Percentiles rank a stretch among this genome's conserved stretches.
Conservation (phyloP, 163 green algal species). For the Chloromonas sp. region DNA sequence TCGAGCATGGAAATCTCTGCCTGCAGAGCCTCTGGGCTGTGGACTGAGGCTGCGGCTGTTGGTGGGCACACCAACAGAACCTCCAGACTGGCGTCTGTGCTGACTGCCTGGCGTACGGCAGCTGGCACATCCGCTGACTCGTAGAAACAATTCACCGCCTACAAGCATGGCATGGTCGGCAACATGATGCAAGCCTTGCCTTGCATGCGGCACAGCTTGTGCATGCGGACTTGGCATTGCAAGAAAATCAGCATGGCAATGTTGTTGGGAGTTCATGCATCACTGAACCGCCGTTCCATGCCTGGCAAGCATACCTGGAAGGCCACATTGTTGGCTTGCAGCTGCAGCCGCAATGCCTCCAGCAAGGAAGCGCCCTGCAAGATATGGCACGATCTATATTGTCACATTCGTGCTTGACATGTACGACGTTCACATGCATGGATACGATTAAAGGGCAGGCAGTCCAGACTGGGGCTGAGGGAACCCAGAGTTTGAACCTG, state of each 20-base stretch:
- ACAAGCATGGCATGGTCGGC: not conserved
- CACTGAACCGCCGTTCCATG: not conserved
- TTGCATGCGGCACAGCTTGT: too few relatives aligned
- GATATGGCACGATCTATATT: too few relatives aligned
- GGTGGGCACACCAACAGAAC: slow-evolving; percentile 14
- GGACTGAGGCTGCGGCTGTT: not conserved
- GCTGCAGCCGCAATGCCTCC: not conserved
- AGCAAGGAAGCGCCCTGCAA: not conserved
- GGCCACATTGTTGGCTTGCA: not conserved
- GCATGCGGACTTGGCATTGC: too few relatives aligned
- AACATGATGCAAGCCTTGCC: too few relatives aligned
- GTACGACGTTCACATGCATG: too few relatives aligned
- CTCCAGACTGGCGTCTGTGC: not conserved
- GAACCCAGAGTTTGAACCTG: too few relatives aligned
- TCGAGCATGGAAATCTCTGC: slow-evolving; percentile 19
- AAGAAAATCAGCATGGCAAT: too few relatives aligned
- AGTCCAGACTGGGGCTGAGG: too few relatives aligned
- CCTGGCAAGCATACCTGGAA: not conserved
- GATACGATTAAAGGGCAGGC: too few relatives aligned
- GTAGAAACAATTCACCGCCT: not conserved
- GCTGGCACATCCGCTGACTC: not conserved
- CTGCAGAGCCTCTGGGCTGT: slow-evolving; percentile 9
- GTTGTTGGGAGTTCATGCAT: not conserved
- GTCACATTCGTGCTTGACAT: too few relatives aligned
- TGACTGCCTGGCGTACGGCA: not conserved